Percentiles rank a stretch among this genome's conserved stretches.
phyloP scores from a whole-genome alignment of 1,139 yeast genomes.

The Fermentozyma sake region DNA sequence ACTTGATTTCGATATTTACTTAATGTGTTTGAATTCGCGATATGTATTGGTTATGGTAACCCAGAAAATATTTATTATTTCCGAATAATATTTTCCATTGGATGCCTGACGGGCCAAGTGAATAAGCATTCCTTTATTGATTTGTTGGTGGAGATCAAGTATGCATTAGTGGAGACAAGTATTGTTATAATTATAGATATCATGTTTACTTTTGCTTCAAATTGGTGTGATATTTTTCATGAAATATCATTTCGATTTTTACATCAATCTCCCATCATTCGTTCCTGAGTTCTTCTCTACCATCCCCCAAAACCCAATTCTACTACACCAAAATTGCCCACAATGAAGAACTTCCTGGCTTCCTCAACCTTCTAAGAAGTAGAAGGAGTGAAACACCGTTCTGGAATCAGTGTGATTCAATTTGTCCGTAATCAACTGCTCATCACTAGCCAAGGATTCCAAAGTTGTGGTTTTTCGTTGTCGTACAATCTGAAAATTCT shows the following conservation, averaged over 20 bases:
- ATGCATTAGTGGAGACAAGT: no score
- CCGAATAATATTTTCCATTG: no score
- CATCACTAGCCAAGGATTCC: conserved; percentile 57
- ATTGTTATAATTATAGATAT: no score
- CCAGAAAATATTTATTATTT: no score
- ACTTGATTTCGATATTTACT: no score
- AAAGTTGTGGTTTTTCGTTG: conserved; percentile 60
- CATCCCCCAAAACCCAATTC: conserved; percentile 85
- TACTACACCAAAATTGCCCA: conserved; percentile 74
- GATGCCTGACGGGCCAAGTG: no score
- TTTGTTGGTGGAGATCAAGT: no score
- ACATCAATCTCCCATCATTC: conserved; percentile 56
- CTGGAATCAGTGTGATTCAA: conserved; percentile 66
- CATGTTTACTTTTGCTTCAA: no score
- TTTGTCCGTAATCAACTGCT: conserved; percentile 65
- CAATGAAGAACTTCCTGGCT: conserved; percentile 44
- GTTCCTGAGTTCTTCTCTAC: conserved; percentile 63
- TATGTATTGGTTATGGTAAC: no score
- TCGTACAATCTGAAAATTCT: conserved; percentile 69
- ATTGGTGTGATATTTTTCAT: no score
- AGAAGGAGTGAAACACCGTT: conserved; percentile 48
- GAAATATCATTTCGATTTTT: conserved; percentile 1
- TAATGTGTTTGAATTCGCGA: no score
- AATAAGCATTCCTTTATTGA: no score
- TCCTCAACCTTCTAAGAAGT: conserved; percentile 32